phyloP scores from a whole-genome alignment of 164 flowering plant genomes.

The Magnolia officinalis region DNA sequence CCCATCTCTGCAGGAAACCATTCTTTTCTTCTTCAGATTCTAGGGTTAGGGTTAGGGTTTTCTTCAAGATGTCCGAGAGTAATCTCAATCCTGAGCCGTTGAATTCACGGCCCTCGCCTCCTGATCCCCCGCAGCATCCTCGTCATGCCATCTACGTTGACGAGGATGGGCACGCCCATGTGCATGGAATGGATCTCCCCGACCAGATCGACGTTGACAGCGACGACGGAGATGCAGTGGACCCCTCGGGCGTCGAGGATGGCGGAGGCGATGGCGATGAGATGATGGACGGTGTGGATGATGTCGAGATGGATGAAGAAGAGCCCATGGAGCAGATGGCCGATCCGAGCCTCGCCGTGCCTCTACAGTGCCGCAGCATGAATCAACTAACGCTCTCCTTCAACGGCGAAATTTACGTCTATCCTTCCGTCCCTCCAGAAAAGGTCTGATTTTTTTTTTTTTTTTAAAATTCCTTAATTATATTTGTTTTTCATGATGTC shows the following conservation, averaged over 20 bases:
- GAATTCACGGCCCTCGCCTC: neutral
- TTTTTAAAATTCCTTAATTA: too few species aligned
- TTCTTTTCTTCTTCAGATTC: neutral
- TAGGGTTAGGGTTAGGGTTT: neutral
- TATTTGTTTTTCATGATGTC: neutral
- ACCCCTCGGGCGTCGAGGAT: neutral
- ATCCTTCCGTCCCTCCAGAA: constrained; percentile 28
- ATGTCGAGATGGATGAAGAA: constrained; percentile 10
- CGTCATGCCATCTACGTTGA: neutral
- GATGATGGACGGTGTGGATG: constrained; percentile 6
- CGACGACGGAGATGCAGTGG: neutral
- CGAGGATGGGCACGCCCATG: constrained; percentile 3
- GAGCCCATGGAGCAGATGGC: neutral
- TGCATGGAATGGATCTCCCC: constrained; percentile 9
- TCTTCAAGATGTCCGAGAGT: constrained; percentile 1
- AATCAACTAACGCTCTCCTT: constrained; percentile 33
- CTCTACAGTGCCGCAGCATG: constrained; percentile 5
- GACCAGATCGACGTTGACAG: constrained; percentile 11
- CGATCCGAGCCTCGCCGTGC: constrained; percentile 6
- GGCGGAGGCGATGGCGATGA: constrained; percentile 6
- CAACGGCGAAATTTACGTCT: constrained; percentile 31
- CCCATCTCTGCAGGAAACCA: too few species aligned
- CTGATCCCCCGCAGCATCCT: neutral
- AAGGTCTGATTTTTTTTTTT: constrained; percentile 18
- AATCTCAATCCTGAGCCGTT: constrained; percentile 7